Conservation (phyloP, 176 grass and related monocot species). For the Pontederia paniculata region DNA sequence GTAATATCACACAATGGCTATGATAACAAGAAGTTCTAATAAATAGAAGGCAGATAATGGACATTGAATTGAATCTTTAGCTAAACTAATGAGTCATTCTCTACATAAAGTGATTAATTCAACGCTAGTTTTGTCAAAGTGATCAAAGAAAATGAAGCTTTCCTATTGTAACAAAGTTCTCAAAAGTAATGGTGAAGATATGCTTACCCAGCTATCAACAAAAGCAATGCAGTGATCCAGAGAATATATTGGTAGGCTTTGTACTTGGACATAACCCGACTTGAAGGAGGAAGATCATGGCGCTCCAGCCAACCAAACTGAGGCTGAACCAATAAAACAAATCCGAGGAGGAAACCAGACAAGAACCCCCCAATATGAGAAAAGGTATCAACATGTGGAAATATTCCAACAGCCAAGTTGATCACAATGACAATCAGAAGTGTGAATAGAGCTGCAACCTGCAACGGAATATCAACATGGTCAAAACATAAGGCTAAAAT, state of each 20-base stretch:
- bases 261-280: constrained; percentile 67
- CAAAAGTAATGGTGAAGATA: neutral
- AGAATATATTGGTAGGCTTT: constrained; percentile 78
- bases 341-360: constrained; percentile 70
- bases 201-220: constrained; percentile 67
- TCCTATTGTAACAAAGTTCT: too few relatives aligned
- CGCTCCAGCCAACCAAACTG: constrained; percentile 89
- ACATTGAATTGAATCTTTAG: too few relatives aligned
- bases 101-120: too few relatives aligned
- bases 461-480: constrained; percentile 14
- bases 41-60: too few relatives aligned
- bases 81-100: too few relatives aligned
- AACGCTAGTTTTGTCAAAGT: too few relatives aligned
- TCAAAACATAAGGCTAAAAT: neutral
- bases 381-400: constrained; percentile 74
- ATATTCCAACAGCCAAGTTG: constrained; percentile 67
- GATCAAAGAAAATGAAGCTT: too few relatives aligned
- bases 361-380: constrained; percentile 64
- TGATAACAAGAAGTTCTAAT: too few relatives aligned
- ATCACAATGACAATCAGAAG: constrained; percentile 58
- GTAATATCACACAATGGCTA: too few relatives aligned
- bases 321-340: constrained; percentile 64
- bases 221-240: constrained; percentile 53
- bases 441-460: constrained; percentile 71
- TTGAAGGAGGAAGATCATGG: constrained; percentile 57